Conservation (phyloP, 306 rosid species). For the Casuarina cunninghamiana region DNA sequence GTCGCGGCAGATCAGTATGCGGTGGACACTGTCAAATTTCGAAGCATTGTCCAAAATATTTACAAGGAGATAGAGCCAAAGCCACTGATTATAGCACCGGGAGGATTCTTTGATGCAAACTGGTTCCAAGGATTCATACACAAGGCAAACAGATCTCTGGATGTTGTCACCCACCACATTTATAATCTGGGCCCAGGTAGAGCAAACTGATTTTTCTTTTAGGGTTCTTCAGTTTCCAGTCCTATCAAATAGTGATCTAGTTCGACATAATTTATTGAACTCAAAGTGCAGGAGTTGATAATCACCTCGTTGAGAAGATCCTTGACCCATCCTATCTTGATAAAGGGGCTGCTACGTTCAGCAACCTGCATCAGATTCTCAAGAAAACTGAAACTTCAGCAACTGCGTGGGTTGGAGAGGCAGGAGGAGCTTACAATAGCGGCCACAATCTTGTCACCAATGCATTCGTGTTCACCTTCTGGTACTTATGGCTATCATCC, state of each 20-base stretch:
- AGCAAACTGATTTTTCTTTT: not conserved
- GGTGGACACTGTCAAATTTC: constrained; percentile 53
- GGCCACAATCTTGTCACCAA: constrained; percentile 79
- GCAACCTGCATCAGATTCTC: constrained; percentile 51
- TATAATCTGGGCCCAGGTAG: constrained; percentile 95
- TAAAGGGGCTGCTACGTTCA: constrained; percentile 50
- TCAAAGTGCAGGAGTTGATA: constrained; percentile 61
- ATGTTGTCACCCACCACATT: constrained; percentile 76
- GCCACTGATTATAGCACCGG: constrained; percentile 84
- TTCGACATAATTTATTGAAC: constrained; percentile 3
- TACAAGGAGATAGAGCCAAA: constrained; percentile 49
- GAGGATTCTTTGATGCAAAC: constrained; percentile 76
- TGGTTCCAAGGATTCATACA: constrained; percentile 67
- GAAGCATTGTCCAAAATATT: constrained; percentile 43
- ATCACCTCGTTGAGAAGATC: constrained; percentile 62
- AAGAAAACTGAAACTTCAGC: constrained; percentile 51
- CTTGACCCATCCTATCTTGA: constrained; percentile 69
- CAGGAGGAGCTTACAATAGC: constrained; percentile 96
- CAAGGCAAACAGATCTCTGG: constrained; percentile 44
- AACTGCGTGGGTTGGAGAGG: constrained; percentile 90
- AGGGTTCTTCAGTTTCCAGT: not conserved
- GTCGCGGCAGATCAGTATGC: constrained; percentile 71
- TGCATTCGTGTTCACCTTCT: constrained; percentile 84
- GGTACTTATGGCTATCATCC: constrained; percentile 34
- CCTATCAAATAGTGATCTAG: constrained; percentile 11